Percentiles rank a stretch among this genome's conserved stretches.
These are phyloP conservation scores for Anethum foeniculum DNA, from an alignment of 140 eudicot species.

Conservation along the genomic window DNA sequence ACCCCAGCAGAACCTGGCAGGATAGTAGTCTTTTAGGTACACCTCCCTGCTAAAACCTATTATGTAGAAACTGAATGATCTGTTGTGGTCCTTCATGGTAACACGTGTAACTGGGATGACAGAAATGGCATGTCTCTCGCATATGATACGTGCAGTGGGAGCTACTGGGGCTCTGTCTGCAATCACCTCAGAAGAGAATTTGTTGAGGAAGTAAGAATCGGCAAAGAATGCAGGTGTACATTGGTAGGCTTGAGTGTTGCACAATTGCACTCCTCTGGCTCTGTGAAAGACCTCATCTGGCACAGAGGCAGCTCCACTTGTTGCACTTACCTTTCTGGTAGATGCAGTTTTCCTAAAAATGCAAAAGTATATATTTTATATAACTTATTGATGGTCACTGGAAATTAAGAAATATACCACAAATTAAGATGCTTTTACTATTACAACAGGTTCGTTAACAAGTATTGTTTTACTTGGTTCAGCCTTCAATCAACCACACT, in stretches of 20 bases:
- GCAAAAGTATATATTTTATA: neutral
- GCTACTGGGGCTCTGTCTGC: slow-evolving; percentile 72
- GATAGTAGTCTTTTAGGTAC: slow-evolving; percentile 77
- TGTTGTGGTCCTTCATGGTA: slow-evolving; percentile 55
- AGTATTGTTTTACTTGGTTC: neutral
- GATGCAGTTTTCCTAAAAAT: slow-evolving; percentile 62
- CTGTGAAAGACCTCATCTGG: slow-evolving; percentile 95
- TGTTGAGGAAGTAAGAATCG: slow-evolving; percentile 80
- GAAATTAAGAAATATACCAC: neutral
- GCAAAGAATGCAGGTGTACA: slow-evolving; percentile 96
- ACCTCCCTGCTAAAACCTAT: slow-evolving; percentile 76
- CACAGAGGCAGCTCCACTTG: slow-evolving; percentile 98
- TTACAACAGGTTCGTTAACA: neutral
- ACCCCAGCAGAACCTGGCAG: slow-evolving; percentile 96
- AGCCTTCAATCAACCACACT: neutral
- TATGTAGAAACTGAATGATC: slow-evolving; percentile 75
- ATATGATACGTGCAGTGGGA: slow-evolving; percentile 62
- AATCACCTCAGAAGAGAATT: slow-evolving; percentile 87
- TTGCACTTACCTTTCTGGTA: slow-evolving; percentile 77
- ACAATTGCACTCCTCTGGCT: slow-evolving; percentile 87
- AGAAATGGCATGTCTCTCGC: slow-evolving; percentile 87
- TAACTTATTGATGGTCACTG: neutral
- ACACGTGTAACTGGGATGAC: slow-evolving; percentile 96
- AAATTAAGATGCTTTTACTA: neutral
- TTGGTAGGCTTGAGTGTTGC: slow-evolving; percentile 86